Evolutionary conservation across 73 alveolate genomes (phyloP).

Genomic region (Tetrahymena thermophila): DNA sequence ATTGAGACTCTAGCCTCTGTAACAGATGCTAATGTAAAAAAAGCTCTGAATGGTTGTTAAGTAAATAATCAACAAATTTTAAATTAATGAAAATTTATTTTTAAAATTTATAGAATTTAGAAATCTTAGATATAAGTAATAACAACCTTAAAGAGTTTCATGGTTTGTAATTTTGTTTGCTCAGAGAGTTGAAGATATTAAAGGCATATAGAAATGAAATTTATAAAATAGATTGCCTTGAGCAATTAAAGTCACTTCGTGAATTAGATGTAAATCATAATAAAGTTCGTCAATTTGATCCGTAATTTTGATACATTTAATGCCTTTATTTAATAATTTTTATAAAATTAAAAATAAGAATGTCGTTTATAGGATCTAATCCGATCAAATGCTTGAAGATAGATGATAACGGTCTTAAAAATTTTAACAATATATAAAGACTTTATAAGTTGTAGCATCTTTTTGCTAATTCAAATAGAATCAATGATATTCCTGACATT

Average conservation of each 20-base stretch:
- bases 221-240: constrained; percentile 59
- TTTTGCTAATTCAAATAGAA: constrained; percentile 55
- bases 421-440: constrained; percentile 48
- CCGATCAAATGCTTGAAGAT: constrained; percentile 50
- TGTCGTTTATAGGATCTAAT: constrained; percentile 34
- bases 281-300: constrained; percentile 58
- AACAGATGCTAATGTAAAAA: constrained; percentile 53
- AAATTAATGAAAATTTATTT: background rate
- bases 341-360: background rate
- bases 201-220: constrained; percentile 69
- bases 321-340: background rate
- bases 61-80: background rate
- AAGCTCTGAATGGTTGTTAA: constrained; percentile 54
- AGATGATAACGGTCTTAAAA: constrained; percentile 71
- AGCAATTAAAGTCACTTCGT: constrained; percentile 48
- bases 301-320: constrained; percentile 19
- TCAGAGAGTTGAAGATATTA: constrained; percentile 62
- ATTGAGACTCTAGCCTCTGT: constrained; percentile 59
- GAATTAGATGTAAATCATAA: constrained; percentile 69
- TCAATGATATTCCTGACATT: constrained; percentile 68
- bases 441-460: constrained; percentile 54
- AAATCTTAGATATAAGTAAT: constrained; percentile 61
- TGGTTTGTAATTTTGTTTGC: constrained; percentile 60
- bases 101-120: constrained; percentile 4
- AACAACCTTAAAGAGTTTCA: constrained; percentile 57